These are phyloP conservation scores for Leptographium lundbergii DNA, from an alignment of 2,329 filamentous ascomycete genomes.

Conservation along the genomic window DNA sequence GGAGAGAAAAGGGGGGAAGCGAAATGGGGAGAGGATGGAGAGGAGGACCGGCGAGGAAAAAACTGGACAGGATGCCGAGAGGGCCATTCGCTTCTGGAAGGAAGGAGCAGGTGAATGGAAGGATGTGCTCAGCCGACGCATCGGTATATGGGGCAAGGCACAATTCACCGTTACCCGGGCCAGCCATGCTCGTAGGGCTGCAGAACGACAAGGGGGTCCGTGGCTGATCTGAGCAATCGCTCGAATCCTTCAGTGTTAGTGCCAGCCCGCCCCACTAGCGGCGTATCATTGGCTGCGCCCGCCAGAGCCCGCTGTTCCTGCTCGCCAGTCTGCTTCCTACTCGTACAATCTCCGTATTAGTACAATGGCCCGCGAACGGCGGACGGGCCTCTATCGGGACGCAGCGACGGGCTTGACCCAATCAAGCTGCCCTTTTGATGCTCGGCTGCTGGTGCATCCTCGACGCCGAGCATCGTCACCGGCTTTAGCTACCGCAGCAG, in stretches of 20 bases:
- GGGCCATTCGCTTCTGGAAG: background rate
- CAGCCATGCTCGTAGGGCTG: slow-evolving; percentile 1
- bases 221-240: background rate
- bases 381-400: background rate
- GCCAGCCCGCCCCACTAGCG: background rate
- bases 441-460: too few species aligned
- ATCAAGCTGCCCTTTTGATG: too few species aligned
- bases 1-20: too few species aligned
- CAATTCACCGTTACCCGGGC: background rate
- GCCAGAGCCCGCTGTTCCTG: background rate
- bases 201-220: background rate
- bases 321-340: background rate
- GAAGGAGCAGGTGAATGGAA: background rate
- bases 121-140: background rate
- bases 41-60: too few species aligned
- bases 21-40: too few species aligned
- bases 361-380: background rate
- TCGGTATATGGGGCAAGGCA: background rate
- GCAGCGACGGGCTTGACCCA: too few species aligned
- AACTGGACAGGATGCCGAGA: background rate
- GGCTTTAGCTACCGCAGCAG: too few species aligned
- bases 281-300: background rate
- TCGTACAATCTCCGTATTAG: too few species aligned
- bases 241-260: background rate
- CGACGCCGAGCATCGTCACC: too few species aligned